Evolutionary conservation across 2,329 filamentous ascomycete species (phyloP), one percentile per base, ranked within the genome.

Genomic region (Chrysoporthe puriensis): DNA sequence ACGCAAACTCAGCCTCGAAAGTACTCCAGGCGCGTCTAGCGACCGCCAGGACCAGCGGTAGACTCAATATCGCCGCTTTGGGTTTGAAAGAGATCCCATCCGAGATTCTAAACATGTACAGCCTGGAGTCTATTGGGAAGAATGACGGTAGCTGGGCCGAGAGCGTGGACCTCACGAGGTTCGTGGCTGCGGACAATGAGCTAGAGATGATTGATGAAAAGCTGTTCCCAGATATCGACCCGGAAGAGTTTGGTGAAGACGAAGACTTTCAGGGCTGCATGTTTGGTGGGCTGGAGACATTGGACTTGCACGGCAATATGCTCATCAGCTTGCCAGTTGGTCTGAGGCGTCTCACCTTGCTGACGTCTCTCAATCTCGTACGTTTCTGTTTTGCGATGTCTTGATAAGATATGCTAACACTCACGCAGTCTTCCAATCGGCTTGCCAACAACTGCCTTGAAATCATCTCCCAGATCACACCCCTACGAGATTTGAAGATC

Each of bases 21-120:
- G 84, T 96, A 1, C 81, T 97, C 36, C 86, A 87, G 66, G 91
- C 91, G 70, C 89, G 93, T 0, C 86, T 97, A 32, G 86, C 88
- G 66, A 81, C 86, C 18, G 96, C 92, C 1, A 86, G 94, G 60
- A 89, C 86, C 0, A 91, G 91, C 46, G 96, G 96, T 2, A 88
- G 90, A 63, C 83, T 99, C 50, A 97, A 97, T 71, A 94, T 99
- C 75, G 90, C 94, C 0, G 94, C 92, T 0, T 86, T 98, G 84
- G 88, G 89, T 1, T 79, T 99, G 50, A 91, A 89, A 69, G 85
- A 91, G 67, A 91, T 99, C 3, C 96, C 96, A 0, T 79, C 86
- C 1, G 92, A 96, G 74, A 91, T 98, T 0, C 81, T 97, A 79
- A 88, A 89, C 65, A 98, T 98, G 94, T 98, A 97, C 76, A 91